These are phyloP conservation scores for Diaporthe australafricana DNA, from an alignment of 2,329 filamentous ascomycete species.

Conservation along the genomic window DNA sequence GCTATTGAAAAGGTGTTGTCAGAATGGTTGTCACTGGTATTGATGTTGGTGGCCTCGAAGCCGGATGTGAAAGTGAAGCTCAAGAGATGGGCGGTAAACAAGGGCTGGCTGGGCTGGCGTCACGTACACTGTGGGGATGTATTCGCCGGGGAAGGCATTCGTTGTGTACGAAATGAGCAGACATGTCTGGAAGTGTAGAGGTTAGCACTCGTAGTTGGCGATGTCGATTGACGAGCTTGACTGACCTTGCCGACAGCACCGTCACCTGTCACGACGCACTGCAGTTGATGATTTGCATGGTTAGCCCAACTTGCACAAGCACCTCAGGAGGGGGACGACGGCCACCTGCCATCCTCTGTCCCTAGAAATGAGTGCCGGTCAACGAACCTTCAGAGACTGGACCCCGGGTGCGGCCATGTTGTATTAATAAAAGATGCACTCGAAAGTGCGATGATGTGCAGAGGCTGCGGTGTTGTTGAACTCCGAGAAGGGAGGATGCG, in stretches of 20 bases:
- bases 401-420: conserved; percentile 88
- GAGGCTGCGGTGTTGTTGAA: conserved; percentile 31
- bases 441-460: conserved; percentile 1
- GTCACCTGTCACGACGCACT: conserved; percentile 99
- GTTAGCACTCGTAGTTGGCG: conserved; percentile 41
- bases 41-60: conserved; percentile 6
- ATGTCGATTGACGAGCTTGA: conserved; percentile 11
- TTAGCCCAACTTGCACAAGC: conserved; percentile 46
- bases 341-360: conserved; percentile 9
- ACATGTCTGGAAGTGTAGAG: conserved; percentile 77
- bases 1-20: conserved; percentile 58
- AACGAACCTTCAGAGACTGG: conserved; percentile 88
- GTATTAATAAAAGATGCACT: conserved; percentile 39
- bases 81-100: conserved; percentile 16
- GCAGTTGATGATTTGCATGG: conserved; percentile 43
- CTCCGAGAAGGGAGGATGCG: conserved; percentile 22
- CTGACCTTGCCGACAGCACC: conserved; percentile 98
- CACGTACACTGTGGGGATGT: conserved; percentile 92
- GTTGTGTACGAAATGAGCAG: conserved; percentile 99
- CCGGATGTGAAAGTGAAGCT: conserved; percentile 32
- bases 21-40: conserved; percentile 29
- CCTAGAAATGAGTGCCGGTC: not conserved
- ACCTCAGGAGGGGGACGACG: conserved; percentile 14
- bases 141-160: conserved; percentile 99
- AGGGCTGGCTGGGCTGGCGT: conserved; percentile 19